phyloP scores from a whole-genome alignment of 2,329 filamentous ascomycete species.

The Alternaria sp. region DNA sequence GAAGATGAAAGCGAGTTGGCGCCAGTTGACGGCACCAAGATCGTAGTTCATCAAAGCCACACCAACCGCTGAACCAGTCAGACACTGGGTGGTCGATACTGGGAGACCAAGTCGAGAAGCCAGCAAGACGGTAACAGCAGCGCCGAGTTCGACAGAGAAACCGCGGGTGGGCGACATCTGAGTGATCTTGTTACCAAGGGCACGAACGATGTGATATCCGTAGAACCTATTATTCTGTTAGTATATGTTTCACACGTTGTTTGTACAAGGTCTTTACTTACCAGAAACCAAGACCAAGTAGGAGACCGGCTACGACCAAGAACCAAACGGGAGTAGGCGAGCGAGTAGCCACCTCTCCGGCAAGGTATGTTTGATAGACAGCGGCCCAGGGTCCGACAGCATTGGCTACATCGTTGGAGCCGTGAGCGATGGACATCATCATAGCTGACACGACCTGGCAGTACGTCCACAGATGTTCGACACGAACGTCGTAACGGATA shows the following conservation, averaged over 20 bases:
- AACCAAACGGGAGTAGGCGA: constrained; percentile 66
- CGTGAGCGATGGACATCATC: constrained; percentile 75
- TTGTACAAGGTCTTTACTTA: not conserved
- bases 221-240: constrained; percentile 51
- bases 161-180: constrained; percentile 66
- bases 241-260: not conserved
- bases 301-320: constrained; percentile 60
- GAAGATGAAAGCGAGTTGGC: constrained; percentile 51
- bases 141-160: constrained; percentile 42
- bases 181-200: constrained; percentile 66
- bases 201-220: constrained; percentile 68
- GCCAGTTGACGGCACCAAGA: constrained; percentile 51
- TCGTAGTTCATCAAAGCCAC: constrained; percentile 41
- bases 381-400: constrained; percentile 62
- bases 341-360: constrained; percentile 54
- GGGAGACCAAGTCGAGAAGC: constrained; percentile 68
- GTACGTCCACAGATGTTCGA: constrained; percentile 58
- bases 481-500: constrained; percentile 53
- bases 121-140: constrained; percentile 67
- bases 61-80: constrained; percentile 33
- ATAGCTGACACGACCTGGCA: constrained; percentile 61
- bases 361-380: constrained; percentile 66
- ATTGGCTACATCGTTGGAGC: constrained; percentile 70
- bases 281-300: constrained; percentile 64
- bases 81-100: constrained; percentile 68